Percentiles rank a stretch among this genome's conserved stretches.
Conservation (phyloP, 768 basidiomycete species). For the Tulasnella sp. region DNA sequence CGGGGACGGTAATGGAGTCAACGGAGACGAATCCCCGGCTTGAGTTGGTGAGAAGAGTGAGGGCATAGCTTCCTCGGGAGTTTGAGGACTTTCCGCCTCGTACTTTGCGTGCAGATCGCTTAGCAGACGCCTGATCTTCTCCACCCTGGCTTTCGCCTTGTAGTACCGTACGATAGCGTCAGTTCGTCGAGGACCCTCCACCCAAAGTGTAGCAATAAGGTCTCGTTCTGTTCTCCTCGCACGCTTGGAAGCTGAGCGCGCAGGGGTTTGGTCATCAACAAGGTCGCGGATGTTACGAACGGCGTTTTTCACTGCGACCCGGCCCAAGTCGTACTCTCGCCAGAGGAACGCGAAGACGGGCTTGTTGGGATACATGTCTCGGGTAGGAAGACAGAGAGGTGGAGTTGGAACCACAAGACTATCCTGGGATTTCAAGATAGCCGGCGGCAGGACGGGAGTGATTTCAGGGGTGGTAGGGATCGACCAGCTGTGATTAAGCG, state of each 20-base stretch:
- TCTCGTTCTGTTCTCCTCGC: neutral
- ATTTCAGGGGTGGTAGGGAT: neutral
- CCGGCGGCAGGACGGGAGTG: neutral
- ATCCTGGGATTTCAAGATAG: neutral
- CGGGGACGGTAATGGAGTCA: neutral
- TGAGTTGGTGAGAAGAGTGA: neutral
- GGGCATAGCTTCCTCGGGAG: neutral
- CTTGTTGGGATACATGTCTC: neutral
- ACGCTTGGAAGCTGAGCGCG: neutral
- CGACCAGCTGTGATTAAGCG: neutral
- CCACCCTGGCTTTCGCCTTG: neutral
- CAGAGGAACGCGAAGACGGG: neutral
- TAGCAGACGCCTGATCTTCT: neutral
- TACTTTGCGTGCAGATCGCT: neutral
- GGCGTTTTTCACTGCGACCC: neutral
- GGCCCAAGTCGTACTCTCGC: neutral
- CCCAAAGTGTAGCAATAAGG: neutral
- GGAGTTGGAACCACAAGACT: neutral
- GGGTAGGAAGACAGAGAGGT: neutral
- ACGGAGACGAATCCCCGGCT: neutral
- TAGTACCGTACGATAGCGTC: neutral
- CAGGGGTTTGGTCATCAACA: neutral
- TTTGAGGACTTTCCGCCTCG: neutral
- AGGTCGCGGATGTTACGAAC: conserved; percentile 11
- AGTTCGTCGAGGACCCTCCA: neutral